These are phyloP conservation scores for Chlorella sp. DNA, from an alignment of 139 green algal species.

Conservation along the genomic window DNA sequence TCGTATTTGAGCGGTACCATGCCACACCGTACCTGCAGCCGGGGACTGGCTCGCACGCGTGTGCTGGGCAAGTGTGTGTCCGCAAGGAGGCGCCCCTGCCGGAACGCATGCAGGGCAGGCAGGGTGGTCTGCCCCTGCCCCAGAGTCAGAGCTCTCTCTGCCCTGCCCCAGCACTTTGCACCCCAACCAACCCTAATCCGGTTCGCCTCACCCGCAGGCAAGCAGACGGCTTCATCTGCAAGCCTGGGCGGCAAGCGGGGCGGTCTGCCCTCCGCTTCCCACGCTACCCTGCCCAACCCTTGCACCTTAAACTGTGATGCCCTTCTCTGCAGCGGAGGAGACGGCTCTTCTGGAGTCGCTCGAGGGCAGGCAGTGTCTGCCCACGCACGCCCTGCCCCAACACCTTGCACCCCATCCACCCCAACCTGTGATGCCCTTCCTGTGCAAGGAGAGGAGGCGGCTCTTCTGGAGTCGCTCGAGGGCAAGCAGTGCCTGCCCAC, in stretches of 20 bases:
- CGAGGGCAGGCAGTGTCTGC: slow-evolving; percentile 47
- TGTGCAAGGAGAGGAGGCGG: slow-evolving; percentile 41
- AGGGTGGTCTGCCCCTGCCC: neutral
- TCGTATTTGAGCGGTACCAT: too few relatives aligned
- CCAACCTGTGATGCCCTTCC: neutral
- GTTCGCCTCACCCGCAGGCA: neutral
- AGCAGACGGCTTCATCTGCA: slow-evolving; percentile 47
- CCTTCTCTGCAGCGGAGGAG: slow-evolving; percentile 26
- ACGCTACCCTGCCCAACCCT: neutral
- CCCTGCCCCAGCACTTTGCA: neutral
- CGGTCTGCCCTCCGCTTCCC: too few relatives aligned
- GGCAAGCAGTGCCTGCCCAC: too few relatives aligned
- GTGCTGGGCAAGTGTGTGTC: neutral
- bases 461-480: slow-evolving; percentile 44
- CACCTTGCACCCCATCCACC: neutral
- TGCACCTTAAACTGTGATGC: neutral
- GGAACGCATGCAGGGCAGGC: too few relatives aligned
- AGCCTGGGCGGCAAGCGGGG: slow-evolving; percentile 52
- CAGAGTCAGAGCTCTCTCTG: neutral
- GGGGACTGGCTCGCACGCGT: slow-evolving; percentile 43
- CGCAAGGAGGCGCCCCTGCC: too few relatives aligned
- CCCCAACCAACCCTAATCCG: neutral
- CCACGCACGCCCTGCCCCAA: too few relatives aligned
- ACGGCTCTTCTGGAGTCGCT: slow-evolving; percentile 47
- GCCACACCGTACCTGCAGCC: neutral